phyloP scores from a whole-genome alignment of 805 yeast genomes.

The Kodamaea hsintzibuensis region DNA sequence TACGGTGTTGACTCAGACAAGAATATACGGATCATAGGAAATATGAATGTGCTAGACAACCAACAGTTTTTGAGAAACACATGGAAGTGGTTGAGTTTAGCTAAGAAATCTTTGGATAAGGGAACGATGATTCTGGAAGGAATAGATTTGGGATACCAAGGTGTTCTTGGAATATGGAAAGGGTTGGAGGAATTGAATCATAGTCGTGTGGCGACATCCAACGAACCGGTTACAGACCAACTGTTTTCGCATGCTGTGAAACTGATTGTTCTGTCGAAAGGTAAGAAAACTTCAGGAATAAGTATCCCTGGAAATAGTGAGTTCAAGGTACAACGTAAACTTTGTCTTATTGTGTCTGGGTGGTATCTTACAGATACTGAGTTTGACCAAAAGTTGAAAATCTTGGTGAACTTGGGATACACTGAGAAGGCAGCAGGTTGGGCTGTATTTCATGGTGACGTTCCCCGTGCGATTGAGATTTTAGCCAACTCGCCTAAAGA shows the following conservation, averaged over 20 bases:
- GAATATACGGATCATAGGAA: slow-evolving; percentile 62
- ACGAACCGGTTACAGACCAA: slow-evolving; percentile 29
- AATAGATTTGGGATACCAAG: slow-evolving; percentile 82
- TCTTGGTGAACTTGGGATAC: slow-evolving; percentile 57
- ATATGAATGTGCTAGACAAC: slow-evolving; percentile 50
- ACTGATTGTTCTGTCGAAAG: slow-evolving; percentile 50
- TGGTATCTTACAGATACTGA: slow-evolving; percentile 83
- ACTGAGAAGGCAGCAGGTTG: slow-evolving; percentile 94
- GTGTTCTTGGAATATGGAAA: slow-evolving; percentile 89
- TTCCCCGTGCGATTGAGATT: slow-evolving; percentile 76
- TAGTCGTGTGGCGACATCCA: slow-evolving; percentile 39
- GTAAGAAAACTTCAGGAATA: slow-evolving; percentile 47
- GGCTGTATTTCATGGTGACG: slow-evolving; percentile 94
- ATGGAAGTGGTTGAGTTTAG: slow-evolving; percentile 89
- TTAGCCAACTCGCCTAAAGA: slow-evolving; percentile 73
- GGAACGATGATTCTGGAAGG: slow-evolving; percentile 69
- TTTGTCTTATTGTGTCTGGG: slow-evolving; percentile 84
- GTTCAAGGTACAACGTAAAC: slow-evolving; percentile 64
- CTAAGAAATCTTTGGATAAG: slow-evolving; percentile 61
- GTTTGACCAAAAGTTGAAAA: slow-evolving; percentile 64
- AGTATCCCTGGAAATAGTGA: slow-evolving; percentile 48
- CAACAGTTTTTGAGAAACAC: slow-evolving; percentile 62
- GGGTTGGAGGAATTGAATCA: slow-evolving; percentile 57
- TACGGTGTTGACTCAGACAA: slow-evolving; percentile 68
- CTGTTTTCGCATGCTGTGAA: slow-evolving; percentile 53